These are phyloP conservation scores for Kwoniella newhampshirensis DNA, from an alignment of 768 basidiomycete species.

Conservation along the genomic window DNA sequence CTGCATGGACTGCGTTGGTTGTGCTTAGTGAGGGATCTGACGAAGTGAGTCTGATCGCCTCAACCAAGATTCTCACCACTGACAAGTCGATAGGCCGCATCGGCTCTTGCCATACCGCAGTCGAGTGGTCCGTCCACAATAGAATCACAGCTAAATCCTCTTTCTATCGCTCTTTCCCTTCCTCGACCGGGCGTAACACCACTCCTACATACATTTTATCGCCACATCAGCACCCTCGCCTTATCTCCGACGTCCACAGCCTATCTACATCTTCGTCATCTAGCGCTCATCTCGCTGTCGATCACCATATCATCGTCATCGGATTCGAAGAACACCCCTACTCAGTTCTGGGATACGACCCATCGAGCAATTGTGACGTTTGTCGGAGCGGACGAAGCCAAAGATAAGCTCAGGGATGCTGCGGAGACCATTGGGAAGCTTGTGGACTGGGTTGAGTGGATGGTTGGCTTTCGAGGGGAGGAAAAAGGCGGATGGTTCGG, in stretches of 20 bases:
- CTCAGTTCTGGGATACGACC: slow-evolving; percentile 28
- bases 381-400: slow-evolving; percentile 9
- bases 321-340: slow-evolving; percentile 10
- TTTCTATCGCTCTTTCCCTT: slow-evolving; percentile 15
- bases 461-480: slow-evolving; percentile 12
- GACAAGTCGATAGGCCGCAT: background rate
- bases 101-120: background rate
- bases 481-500: slow-evolving; percentile 26
- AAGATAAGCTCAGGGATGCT: slow-evolving; percentile 7
- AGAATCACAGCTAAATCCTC: slow-evolving; percentile 19
- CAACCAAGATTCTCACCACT: too few species aligned
- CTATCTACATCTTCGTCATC: slow-evolving; percentile 11
- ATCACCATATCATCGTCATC: slow-evolving; percentile 7
- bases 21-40: background rate
- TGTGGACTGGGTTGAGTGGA: slow-evolving; percentile 25
- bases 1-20: slow-evolving; percentile 28
- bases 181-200: slow-evolving; percentile 2
- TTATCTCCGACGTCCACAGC: background rate
- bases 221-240: slow-evolving; percentile 8
- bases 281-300: slow-evolving; percentile 6
- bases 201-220: slow-evolving; percentile 13
- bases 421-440: slow-evolving; percentile 13
- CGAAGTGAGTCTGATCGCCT: slow-evolving; percentile 13
- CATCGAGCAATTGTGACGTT: slow-evolving; percentile 9
- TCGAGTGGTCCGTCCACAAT: slow-evolving; percentile 1